A percentile compares a stretch with the other conserved stretches of the same genome.
phyloP scores from a whole-genome alignment of 257 asterid species.

The Ilex asprella region DNA sequence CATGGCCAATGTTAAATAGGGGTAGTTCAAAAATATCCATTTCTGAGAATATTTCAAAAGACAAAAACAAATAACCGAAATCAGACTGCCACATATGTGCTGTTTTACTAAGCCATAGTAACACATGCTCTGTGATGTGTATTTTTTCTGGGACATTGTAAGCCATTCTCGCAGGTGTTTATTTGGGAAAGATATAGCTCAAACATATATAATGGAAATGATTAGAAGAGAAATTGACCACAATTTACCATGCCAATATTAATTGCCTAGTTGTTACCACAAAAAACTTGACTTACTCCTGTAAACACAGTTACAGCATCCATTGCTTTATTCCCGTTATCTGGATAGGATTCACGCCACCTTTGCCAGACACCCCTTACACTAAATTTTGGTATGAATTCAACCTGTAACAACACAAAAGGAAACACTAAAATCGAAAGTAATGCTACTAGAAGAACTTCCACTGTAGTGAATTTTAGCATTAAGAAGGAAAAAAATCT shows the following conservation, averaged over 20 bases:
- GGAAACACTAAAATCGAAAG: conserved; percentile 6
- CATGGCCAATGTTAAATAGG: too few relatives aligned
- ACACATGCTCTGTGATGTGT: too few relatives aligned
- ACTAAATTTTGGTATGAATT: conserved; percentile 88
- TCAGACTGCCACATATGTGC: too few relatives aligned
- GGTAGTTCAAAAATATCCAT: too few relatives aligned
- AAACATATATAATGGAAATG: too few relatives aligned
- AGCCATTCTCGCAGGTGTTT: too few relatives aligned
- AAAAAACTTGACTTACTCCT: conserved; percentile 50
- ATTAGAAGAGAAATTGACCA: neutral
- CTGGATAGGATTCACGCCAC: conserved; percentile 89
- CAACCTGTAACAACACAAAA: conserved; percentile 44
- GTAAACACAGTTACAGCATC: conserved; percentile 83
- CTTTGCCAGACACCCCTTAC: conserved; percentile 98
- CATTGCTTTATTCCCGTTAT: conserved; percentile 43
- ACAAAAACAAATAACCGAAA: too few relatives aligned
- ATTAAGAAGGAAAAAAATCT: neutral
- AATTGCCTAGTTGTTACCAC: neutral
- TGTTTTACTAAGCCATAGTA: too few relatives aligned
- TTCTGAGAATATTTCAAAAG: too few relatives aligned
- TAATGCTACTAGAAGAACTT: conserved; percentile 7
- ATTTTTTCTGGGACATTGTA: too few relatives aligned
- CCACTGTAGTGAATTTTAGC: neutral
- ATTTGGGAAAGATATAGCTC: too few relatives aligned
- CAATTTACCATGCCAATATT: neutral